These are phyloP conservation scores for Crithidia brevicula DNA, from an alignment of 208 protist species.

Conservation along the genomic window DNA sequence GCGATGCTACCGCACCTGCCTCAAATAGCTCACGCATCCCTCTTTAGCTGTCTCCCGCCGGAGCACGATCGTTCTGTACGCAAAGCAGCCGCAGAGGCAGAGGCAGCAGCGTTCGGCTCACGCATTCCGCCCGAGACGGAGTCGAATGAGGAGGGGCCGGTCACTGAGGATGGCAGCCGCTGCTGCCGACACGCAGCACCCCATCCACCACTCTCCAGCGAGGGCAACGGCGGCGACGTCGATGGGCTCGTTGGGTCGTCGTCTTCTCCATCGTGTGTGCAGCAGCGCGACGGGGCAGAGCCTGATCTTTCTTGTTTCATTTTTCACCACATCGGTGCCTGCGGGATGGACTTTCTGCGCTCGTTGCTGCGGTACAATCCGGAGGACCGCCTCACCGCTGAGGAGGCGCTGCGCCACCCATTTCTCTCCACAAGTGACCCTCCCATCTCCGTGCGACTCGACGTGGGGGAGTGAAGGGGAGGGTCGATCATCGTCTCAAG, in stretches of 20 bases:
- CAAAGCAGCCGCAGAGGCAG: not conserved
- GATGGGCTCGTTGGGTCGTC: not conserved
- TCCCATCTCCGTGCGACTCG: too few relatives aligned
- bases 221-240: not conserved
- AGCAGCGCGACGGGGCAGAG: not conserved
- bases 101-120: too few relatives aligned
- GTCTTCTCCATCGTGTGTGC: not conserved
- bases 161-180: too few relatives aligned
- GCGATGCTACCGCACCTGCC: constrained; percentile 90
- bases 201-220: too few relatives aligned
- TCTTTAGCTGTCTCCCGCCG: constrained; percentile 20
- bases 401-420: constrained; percentile 61
- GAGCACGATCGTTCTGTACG: not conserved
- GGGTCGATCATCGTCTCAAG: too few relatives aligned
- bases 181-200: too few relatives aligned
- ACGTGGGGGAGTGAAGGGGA: too few relatives aligned
- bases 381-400: constrained; percentile 43
- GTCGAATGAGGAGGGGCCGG: too few relatives aligned
- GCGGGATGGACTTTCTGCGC: constrained; percentile 56
- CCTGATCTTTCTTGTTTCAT: constrained; percentile 21
- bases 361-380: constrained; percentile 59
- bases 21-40: constrained; percentile 19
- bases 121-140: too few relatives aligned
- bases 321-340: constrained; percentile 28
- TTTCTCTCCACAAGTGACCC: constrained; percentile 13